Evolutionary conservation across 2,329 filamentous ascomycete genomes (phyloP).

Genomic region (Exutisphaerella laricina): DNA sequence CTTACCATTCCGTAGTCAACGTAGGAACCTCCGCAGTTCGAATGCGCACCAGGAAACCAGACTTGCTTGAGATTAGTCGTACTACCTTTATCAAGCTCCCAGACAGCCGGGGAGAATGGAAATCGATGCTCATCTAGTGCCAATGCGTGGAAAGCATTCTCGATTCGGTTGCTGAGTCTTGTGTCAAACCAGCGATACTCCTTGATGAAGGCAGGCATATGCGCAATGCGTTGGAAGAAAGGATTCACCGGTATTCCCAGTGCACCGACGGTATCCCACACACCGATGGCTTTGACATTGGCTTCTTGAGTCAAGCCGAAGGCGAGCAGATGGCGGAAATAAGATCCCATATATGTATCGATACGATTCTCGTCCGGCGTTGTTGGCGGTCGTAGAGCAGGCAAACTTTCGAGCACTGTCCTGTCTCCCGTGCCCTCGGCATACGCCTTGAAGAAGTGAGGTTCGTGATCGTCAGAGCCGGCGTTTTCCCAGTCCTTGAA

Average conservation of each 20-base stretch:
- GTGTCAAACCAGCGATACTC: constrained; percentile 35
- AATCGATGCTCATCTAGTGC: constrained; percentile 50
- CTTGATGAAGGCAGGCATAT: constrained; percentile 28
- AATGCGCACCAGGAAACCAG: constrained; percentile 53
- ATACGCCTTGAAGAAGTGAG: constrained; percentile 29
- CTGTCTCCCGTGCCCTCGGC: constrained; percentile 22
- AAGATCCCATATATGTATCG: constrained; percentile 27
- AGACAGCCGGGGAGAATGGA: constrained; percentile 49
- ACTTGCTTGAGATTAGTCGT: constrained; percentile 44
- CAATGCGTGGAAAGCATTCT: constrained; percentile 53
- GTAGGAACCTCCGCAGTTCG: constrained; percentile 48
- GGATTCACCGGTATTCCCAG: constrained; percentile 35
- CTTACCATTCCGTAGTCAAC: constrained; percentile 32
- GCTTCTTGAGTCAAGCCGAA: constrained; percentile 21
- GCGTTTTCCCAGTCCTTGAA: constrained; percentile 33
- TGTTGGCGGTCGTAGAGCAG: constrained; percentile 6
- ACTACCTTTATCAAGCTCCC: constrained; percentile 32
- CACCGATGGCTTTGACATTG: constrained; percentile 37
- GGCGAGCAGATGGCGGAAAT: constrained; percentile 24
- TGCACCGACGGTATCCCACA: constrained; percentile 44
- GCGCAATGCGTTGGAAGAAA: constrained; percentile 29
- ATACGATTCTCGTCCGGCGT: constrained; percentile 16
- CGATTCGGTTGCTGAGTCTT: constrained; percentile 35
- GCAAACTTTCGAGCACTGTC: constrained; percentile 6
- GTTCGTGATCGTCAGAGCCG: constrained; percentile 25